phyloP scores from a whole-genome alignment of 257 asterid species.

The Primulina huaijiensis region DNA sequence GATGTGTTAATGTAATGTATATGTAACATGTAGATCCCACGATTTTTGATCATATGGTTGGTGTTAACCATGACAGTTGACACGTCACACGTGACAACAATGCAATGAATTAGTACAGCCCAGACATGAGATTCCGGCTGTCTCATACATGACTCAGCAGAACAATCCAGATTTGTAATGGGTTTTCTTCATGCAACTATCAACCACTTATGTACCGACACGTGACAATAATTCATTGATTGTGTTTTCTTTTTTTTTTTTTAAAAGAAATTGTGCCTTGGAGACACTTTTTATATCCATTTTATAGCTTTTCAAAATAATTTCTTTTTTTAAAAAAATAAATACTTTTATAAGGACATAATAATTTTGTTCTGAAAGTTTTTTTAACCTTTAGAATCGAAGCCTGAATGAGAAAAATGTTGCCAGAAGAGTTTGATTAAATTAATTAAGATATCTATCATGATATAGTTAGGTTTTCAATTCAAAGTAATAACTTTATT shows the following conservation, averaged over 20 bases:
- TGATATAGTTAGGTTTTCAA: too few relatives aligned
- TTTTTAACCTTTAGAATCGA: neutral
- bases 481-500: too few relatives aligned
- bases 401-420: neutral
- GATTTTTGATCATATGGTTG: too few relatives aligned
- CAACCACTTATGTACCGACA: slow-evolving; percentile 10
- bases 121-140: slow-evolving; percentile 21
- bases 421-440: neutral
- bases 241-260: neutral
- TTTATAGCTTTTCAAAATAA: neutral
- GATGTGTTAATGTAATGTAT: too few relatives aligned
- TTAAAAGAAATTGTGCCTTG: too few relatives aligned
- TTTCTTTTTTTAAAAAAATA: too few relatives aligned
- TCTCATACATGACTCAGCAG: slow-evolving; percentile 44
- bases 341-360: neutral
- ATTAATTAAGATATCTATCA: too few relatives aligned
- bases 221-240: slow-evolving; percentile 13
- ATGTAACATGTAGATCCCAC: too few relatives aligned
- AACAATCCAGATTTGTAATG: slow-evolving; percentile 28
- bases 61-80: neutral
- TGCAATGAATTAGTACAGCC: neutral
- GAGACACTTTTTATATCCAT: neutral
- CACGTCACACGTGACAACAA: slow-evolving; percentile 4
- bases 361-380: neutral
- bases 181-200: slow-evolving; percentile 1